These are phyloP conservation scores for Ceratobasidium sp. DNA, from an alignment of 1,284 basidiomycete genomes.

Conservation along the genomic window DNA sequence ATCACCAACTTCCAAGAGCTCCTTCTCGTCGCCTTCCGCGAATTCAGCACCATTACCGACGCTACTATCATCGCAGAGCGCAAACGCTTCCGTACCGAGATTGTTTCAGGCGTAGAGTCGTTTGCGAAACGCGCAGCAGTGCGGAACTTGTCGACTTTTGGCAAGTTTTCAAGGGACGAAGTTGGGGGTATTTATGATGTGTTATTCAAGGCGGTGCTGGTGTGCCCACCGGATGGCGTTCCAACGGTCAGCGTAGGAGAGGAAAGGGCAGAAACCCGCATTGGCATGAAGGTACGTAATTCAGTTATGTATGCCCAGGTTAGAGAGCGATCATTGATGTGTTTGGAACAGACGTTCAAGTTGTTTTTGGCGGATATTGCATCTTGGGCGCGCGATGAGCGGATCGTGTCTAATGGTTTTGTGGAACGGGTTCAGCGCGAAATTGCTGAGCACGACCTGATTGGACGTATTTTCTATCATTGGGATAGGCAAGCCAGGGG, in stretches of 20 bases:
- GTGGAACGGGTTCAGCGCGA: slow-evolving; percentile 83
- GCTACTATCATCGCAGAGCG: slow-evolving; percentile 94
- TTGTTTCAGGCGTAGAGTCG: slow-evolving; percentile 93
- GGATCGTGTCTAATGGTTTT: slow-evolving; percentile 91
- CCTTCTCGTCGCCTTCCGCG: slow-evolving; percentile 94
- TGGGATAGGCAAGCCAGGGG: slow-evolving; percentile 89
- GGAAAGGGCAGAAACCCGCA: slow-evolving; percentile 90
- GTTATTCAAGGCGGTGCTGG: slow-evolving; percentile 87
- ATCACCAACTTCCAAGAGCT: slow-evolving; percentile 99
- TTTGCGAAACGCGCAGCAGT: slow-evolving; percentile 96
- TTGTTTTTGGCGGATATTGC: slow-evolving; percentile 93
- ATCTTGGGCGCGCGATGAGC: slow-evolving; percentile 97
- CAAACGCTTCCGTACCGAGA: slow-evolving; percentile 87
- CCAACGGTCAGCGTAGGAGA: slow-evolving; percentile 56
- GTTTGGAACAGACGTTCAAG: slow-evolving; percentile 79
- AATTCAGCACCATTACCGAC: slow-evolving; percentile 97
- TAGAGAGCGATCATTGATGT: background rate
- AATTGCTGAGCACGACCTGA: slow-evolving; percentile 86
- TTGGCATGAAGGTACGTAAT: slow-evolving; percentile 68
- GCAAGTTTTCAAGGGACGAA: slow-evolving; percentile 89
- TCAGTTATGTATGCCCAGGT: too few species aligned
- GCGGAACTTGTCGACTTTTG: slow-evolving; percentile 87
- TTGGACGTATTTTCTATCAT: slow-evolving; percentile 86
- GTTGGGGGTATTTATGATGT: slow-evolving; percentile 93
- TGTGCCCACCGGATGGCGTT: slow-evolving; percentile 70